Conservation (phyloP, 1,284 basidiomycete species). For the Fomitopsis schrenkii region DNA sequence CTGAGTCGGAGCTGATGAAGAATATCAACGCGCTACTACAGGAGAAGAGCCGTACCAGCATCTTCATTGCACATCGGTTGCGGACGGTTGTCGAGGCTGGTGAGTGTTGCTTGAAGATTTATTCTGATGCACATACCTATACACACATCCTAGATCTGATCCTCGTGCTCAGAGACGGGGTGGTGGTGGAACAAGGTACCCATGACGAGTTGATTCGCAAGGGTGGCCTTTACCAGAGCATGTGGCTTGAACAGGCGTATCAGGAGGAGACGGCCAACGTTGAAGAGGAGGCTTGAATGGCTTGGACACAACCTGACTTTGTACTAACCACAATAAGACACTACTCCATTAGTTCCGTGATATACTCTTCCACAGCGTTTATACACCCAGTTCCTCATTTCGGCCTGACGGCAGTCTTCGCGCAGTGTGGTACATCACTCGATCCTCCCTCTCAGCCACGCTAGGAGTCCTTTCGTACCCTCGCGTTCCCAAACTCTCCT, state of each 20-base stretch:
- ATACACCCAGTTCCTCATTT: neutral
- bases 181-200: constrained; percentile 88
- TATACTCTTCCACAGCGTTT: neutral
- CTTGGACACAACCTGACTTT: neutral
- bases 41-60: constrained; percentile 80
- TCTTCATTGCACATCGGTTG: constrained; percentile 93
- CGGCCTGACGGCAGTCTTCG: too few species aligned
- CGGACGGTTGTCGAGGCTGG: constrained; percentile 89
- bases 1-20: constrained; percentile 92
- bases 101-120: constrained; percentile 28
- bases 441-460: constrained; percentile 68
- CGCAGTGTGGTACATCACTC: constrained; percentile 34
- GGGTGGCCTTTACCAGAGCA: constrained; percentile 75
- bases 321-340: neutral
- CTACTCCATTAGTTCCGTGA: neutral
- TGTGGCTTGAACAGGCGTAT: constrained; percentile 82
- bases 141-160: constrained; percentile 61
- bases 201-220: constrained; percentile 77
- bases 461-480: constrained; percentile 75
- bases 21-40: constrained; percentile 85
- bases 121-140: constrained; percentile 4
- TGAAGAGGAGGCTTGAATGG: neutral
- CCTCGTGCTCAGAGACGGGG: constrained; percentile 84
- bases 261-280: constrained; percentile 11
- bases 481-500: constrained; percentile 79